Conservation (phyloP, 768 basidiomycete species). For the Pleurotus salmoneostramineus region DNA sequence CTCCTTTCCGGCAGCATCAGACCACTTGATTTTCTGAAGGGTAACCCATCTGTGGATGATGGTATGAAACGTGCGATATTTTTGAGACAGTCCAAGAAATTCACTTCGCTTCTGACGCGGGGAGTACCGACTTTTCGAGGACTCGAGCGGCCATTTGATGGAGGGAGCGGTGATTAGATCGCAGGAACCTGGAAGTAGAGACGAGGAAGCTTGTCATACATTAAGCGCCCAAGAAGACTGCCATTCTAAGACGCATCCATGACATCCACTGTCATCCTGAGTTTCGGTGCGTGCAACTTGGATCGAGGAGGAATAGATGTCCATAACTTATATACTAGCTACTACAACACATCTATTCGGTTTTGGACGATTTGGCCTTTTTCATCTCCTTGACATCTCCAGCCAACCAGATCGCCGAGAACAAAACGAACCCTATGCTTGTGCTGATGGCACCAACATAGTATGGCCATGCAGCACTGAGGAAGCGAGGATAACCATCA, state of each 20-base stretch:
- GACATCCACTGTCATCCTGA: too few relatives aligned
- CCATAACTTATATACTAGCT: background rate
- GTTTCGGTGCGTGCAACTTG: too few relatives aligned
- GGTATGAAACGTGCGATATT: background rate
- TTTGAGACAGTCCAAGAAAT: background rate
- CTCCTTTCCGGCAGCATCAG: conserved; percentile 73
- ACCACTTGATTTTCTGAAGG: conserved; percentile 76
- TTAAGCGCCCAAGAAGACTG: background rate
- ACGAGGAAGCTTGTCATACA: background rate
- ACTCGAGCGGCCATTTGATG: conserved; percentile 33
- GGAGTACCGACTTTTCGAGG: conserved; percentile 46
- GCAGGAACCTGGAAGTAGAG: background rate
- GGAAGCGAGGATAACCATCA: conserved; percentile 93
- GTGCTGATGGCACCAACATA: conserved; percentile 91
- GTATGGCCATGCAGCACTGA: conserved; percentile 95
- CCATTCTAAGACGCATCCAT: background rate
- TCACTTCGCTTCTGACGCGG: conserved; percentile 58
- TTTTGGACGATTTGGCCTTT: conserved; percentile 41
- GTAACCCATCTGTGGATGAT: conserved; percentile 69
- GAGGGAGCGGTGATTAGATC: background rate
- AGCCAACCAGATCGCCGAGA: conserved; percentile 83
- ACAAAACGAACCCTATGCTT: conserved; percentile 78
- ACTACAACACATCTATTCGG: conserved; percentile 31
- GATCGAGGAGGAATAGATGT: background rate
- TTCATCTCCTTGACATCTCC: conserved; percentile 69